These are phyloP conservation scores for Urochloa ruziziensis DNA, from an alignment of 176 grass and related monocot species.

Conservation along the genomic window DNA sequence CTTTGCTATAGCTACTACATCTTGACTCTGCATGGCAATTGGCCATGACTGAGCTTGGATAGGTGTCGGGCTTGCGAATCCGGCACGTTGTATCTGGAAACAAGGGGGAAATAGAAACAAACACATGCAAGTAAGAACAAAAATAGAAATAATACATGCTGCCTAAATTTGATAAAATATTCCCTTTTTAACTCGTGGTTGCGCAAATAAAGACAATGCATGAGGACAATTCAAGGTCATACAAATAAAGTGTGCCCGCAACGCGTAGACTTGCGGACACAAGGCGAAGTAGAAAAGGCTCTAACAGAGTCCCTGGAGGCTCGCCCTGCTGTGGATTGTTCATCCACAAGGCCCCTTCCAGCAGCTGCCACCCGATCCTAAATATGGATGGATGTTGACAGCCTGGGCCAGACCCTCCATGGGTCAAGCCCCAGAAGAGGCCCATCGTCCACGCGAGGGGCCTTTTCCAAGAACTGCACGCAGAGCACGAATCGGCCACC, in stretches of 20 bases:
- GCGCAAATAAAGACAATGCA: constrained; percentile 34
- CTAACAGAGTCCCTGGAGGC: constrained; percentile 49
- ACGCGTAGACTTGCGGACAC: constrained; percentile 28
- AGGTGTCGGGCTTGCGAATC: constrained; percentile 84
- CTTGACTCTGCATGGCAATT: constrained; percentile 83
- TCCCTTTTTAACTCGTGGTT: background rate
- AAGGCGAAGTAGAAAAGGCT: constrained; percentile 61
- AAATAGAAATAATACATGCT: background rate
- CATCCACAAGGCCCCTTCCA: constrained; percentile 49
- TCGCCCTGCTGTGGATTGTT: constrained; percentile 23
- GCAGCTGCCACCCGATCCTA: constrained; percentile 39
- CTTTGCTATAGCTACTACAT: constrained; percentile 97
- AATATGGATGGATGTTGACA: constrained; percentile 22
- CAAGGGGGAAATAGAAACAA: background rate
- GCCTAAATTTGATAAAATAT: constrained; percentile 7
- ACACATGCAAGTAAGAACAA: constrained; percentile 35
- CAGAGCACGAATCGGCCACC: constrained; percentile 32
- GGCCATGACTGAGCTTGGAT: constrained; percentile 99
- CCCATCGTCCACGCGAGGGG: constrained; percentile 36
- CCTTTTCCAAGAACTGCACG: constrained; percentile 28
- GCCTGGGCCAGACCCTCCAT: constrained; percentile 42
- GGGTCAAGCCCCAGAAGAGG: constrained; percentile 42
- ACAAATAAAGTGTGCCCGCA: constrained; percentile 30
- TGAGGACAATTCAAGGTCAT: constrained; percentile 38
- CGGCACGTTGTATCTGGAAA: constrained; percentile 75